phyloP scores from a whole-genome alignment of 352 stramenopile genomes.

The Globisporangium rhizosaccharum region DNA sequence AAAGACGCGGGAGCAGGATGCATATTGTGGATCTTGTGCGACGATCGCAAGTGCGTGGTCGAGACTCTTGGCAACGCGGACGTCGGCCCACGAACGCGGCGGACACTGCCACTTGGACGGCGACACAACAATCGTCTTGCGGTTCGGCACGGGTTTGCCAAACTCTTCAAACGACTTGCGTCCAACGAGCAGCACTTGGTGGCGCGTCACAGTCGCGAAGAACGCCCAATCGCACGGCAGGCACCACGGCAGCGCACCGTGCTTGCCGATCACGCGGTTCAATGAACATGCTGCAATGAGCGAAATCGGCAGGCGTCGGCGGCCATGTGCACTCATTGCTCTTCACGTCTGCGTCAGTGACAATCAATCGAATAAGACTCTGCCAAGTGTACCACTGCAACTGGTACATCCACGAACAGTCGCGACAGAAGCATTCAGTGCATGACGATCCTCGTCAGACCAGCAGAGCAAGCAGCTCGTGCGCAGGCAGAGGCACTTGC shows the following conservation, averaged over 20 bases:
- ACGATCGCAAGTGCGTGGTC: constrained; percentile 39
- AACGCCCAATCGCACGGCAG: constrained; percentile 67
- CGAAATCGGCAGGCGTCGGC: constrained; percentile 31
- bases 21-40: constrained; percentile 25
- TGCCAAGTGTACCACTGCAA: too few relatives aligned
- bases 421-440: too few relatives aligned
- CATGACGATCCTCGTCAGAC: too few relatives aligned
- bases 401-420: too few relatives aligned
- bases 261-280: constrained; percentile 57
- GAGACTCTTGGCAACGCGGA: constrained; percentile 33
- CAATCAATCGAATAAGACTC: too few relatives aligned
- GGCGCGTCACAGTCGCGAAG: constrained; percentile 45
- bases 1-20: constrained; percentile 38
- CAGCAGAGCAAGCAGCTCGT: too few relatives aligned
- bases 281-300: constrained; percentile 67
- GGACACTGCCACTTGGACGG: constrained; percentile 7
- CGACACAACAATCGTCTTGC: constrained; percentile 60
- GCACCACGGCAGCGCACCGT: constrained; percentile 49
- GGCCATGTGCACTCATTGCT: too few relatives aligned
- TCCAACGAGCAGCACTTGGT: constrained; percentile 61
- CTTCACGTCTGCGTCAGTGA: too few relatives aligned
- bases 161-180: constrained; percentile 57
- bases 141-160: constrained; percentile 31
- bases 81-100: constrained; percentile 13
- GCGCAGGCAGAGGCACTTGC: too few relatives aligned